Evolutionary conservation across 352 stramenopile genomes (phyloP).

Genomic region (Globisporangium carolinianum): DNA sequence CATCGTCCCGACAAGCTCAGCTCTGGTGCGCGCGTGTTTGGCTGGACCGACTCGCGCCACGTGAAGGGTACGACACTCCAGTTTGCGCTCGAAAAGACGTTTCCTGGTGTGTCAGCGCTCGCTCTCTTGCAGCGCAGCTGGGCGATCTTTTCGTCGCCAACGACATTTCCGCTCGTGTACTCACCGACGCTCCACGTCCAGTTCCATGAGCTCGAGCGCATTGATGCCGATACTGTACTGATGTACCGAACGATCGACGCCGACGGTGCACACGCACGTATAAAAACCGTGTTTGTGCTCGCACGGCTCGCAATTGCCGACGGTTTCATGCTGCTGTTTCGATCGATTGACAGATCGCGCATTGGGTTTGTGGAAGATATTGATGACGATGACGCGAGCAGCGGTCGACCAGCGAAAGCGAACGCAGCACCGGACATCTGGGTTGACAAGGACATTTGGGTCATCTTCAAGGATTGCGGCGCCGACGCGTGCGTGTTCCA

Average conservation of each 20-base stretch:
- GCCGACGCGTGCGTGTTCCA: slow-evolving; percentile 35
- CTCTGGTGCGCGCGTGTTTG: slow-evolving; percentile 38
- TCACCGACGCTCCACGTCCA: slow-evolving; percentile 28
- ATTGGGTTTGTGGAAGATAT: slow-evolving; percentile 40
- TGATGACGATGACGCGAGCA: too few relatives aligned
- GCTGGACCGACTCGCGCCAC: slow-evolving; percentile 61
- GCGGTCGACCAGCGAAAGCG: slow-evolving; percentile 8
- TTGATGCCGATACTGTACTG: slow-evolving; percentile 50
- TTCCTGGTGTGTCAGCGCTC: slow-evolving; percentile 22
- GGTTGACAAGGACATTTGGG: slow-evolving; percentile 64
- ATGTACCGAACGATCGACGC: slow-evolving; percentile 46
- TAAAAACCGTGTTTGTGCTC: slow-evolving; percentile 60
- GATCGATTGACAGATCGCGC: slow-evolving; percentile 39
- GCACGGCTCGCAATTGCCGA: slow-evolving; percentile 44
- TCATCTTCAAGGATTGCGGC: slow-evolving; percentile 37
- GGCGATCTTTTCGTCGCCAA: slow-evolving; percentile 42
- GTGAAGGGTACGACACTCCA: slow-evolving; percentile 33
- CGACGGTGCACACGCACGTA: slow-evolving; percentile 21
- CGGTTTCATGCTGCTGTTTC: slow-evolving; percentile 60
- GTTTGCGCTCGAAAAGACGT: slow-evolving; percentile 59
- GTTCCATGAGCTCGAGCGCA: slow-evolving; percentile 39
- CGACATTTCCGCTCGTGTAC: slow-evolving; percentile 47
- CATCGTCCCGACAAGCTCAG: slow-evolving; percentile 37
- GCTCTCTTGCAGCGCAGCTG: slow-evolving; percentile 47
- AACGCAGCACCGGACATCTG: slow-evolving; percentile 28